A percentile compares a stretch with the other conserved stretches of the same genome.
phyloP scores from a whole-genome alignment of 495 filamentous ascomycete species.

The Aspergillus biplanus region DNA sequence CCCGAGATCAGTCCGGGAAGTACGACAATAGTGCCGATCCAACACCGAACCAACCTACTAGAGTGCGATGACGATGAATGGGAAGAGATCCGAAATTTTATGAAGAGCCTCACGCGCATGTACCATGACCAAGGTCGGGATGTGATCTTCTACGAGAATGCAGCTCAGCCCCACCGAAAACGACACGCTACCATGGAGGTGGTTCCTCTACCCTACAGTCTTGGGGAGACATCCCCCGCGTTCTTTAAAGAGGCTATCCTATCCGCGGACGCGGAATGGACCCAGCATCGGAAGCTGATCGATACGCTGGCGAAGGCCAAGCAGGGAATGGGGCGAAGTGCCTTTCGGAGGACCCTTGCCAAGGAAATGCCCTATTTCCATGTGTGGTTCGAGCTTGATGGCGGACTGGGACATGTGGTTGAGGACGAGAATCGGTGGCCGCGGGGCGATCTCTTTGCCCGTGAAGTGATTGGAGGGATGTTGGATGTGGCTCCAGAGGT shows the following conservation, averaged over 20 bases:
- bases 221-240: conserved; percentile 88
- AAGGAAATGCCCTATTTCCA: conserved; percentile 99
- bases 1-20: conserved; percentile 85
- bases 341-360: conserved; percentile 80
- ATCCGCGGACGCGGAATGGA: conserved; percentile 85
- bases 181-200: conserved; percentile 85
- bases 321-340: conserved; percentile 72
- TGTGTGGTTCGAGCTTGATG: conserved; percentile 92
- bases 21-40: conserved; percentile 85
- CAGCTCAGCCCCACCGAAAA: conserved; percentile 76
- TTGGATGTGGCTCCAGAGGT: conserved; percentile 80
- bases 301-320: conserved; percentile 77
- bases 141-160: conserved; percentile 98
- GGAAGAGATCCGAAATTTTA: conserved; percentile 99
- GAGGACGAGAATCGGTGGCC: conserved; percentile 90
- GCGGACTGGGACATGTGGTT: conserved; percentile 89
- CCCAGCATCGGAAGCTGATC: conserved; percentile 91
- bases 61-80: conserved; percentile 99
- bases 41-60: conserved; percentile 85
- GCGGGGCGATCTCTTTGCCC: conserved; percentile 87
- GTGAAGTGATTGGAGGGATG: conserved; percentile 94
- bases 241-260: conserved; percentile 97
- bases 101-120: conserved; percentile 92
- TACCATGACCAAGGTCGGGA: conserved; percentile 89
- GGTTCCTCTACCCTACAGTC: conserved; percentile 82